Evolutionary conservation across 1,284 basidiomycete genomes (phyloP), one percentile per base, ranked within the genome.

Genomic region (Microbotryum saponariae): DNA sequence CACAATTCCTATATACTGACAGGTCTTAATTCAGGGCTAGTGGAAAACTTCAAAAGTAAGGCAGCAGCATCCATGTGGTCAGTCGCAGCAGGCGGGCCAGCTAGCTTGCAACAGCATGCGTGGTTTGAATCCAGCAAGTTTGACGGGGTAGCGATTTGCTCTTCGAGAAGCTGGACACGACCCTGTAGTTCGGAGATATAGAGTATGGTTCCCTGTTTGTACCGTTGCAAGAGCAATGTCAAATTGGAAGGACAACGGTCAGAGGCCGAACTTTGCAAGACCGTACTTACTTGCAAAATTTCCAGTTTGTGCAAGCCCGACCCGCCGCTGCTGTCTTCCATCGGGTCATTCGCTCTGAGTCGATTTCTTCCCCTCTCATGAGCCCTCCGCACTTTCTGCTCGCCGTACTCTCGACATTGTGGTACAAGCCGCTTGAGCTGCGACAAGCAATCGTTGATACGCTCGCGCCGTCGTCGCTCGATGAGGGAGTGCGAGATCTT

Each of bases 401-500:
- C 61, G 1, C 64, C 62, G 46, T 68, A 61, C 49, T 67, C 69
- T 29, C 49, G 55, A 44, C 66, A 51, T 6, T 37, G 56, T 66
- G 86, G 85, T 2, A 89, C 85, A 59, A 89, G 81, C 62, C 78
- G 76, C 60, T 82, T 81, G 25, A 89, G 75, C 1, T 82, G 82
- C 6, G 84, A 78, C 10, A 89, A 79, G 1, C 87, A 85, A 53
- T 88, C 85, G 72, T 89, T 89, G 64, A 89, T 89, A 79, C 88
- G 89, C 2, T 86, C 88, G 44, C 87, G 79, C 20, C 88, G 78
- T 0, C 87, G 84, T 71, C 89, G 88, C 76, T 89, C 87, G 73
- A 89, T 89, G 60, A 88, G 83, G 12, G 85, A 87, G 70, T 89
- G 87, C 73, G 88, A 88, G 51, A 87, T 81, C 72, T 88, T 86